phyloP scores from a whole-genome alignment of 2,329 filamentous ascomycete genomes.

The Paecilomyces variotii region DNA sequence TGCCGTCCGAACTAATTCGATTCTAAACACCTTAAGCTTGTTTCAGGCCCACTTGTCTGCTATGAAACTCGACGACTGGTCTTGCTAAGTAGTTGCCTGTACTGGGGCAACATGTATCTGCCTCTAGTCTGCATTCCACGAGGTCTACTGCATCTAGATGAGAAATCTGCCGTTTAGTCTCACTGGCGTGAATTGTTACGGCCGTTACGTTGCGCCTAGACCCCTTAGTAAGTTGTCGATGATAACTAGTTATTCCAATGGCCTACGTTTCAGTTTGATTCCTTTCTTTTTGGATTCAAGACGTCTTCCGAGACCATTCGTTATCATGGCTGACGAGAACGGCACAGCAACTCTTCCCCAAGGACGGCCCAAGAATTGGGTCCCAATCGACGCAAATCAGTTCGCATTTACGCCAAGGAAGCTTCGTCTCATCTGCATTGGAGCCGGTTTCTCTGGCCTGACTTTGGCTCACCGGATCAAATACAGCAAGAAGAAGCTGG shows the following conservation, averaged over 20 bases:
- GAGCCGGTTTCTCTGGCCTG: conserved; percentile 13
- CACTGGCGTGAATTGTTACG: background rate
- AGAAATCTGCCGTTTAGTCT: background rate
- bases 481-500: conserved; percentile 4
- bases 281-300: background rate
- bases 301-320: background rate
- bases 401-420: conserved; percentile 6
- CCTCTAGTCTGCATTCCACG: background rate
- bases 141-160: background rate
- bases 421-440: conserved; percentile 12
- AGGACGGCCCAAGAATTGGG: conserved; percentile 3
- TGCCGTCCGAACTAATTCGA: background rate
- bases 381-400: conserved; percentile 1
- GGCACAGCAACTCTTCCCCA: background rate
- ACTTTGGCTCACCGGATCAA: conserved; percentile 15
- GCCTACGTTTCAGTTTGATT: background rate
- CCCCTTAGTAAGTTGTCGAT: background rate
- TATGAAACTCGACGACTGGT: background rate
- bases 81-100: background rate
- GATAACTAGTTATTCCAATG: background rate
- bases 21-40: background rate
- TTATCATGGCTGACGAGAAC: background rate
- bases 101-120: background rate
- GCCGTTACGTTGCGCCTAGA: background rate
- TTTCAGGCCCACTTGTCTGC: background rate